A percentile compares a stretch with the other conserved stretches of the same genome.
Conservation (phyloP, 768 basidiomycete genomes). For the Mycena rebaudengoi region DNA sequence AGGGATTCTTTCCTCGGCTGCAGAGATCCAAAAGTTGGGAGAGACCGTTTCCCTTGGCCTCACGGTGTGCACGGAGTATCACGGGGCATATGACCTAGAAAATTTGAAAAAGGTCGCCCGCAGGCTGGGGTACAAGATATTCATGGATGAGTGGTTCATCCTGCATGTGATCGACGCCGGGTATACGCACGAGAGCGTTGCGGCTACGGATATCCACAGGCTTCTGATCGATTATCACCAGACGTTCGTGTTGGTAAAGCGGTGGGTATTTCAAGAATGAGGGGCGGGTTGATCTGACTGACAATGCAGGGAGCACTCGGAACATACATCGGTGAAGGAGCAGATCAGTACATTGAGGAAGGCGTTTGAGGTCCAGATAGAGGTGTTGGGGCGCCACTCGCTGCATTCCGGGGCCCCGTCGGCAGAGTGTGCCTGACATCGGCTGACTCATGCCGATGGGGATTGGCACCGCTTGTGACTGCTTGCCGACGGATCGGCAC, state of each 20-base stretch:
- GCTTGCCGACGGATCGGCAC: too few species aligned
- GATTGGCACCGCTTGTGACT: too few species aligned
- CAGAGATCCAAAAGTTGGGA: neutral
- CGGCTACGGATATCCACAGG: conserved; percentile 2
- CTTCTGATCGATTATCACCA: neutral
- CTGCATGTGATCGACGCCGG: conserved; percentile 3
- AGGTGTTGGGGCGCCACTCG: too few species aligned
- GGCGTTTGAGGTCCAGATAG: too few species aligned
- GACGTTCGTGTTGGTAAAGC: neutral
- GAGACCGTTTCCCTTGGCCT: conserved; percentile 4
- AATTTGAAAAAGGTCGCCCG: conserved; percentile 1
- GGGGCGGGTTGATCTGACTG: neutral
- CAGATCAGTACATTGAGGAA: neutral
- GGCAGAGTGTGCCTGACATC: too few species aligned
- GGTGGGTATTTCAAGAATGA: neutral
- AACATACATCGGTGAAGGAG: neutral
- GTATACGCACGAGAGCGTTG: neutral
- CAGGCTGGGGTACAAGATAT: neutral
- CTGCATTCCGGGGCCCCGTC: too few species aligned
- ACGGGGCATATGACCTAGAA: neutral
- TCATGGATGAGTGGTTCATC: conserved; percentile 1
- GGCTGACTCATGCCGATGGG: too few species aligned
- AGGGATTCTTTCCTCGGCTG: neutral
- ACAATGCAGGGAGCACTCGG: conserved; percentile 1
- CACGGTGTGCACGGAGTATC: neutral